phyloP scores from a whole-genome alignment of 179 eudicot species.

The Dionaea muscipula region DNA sequence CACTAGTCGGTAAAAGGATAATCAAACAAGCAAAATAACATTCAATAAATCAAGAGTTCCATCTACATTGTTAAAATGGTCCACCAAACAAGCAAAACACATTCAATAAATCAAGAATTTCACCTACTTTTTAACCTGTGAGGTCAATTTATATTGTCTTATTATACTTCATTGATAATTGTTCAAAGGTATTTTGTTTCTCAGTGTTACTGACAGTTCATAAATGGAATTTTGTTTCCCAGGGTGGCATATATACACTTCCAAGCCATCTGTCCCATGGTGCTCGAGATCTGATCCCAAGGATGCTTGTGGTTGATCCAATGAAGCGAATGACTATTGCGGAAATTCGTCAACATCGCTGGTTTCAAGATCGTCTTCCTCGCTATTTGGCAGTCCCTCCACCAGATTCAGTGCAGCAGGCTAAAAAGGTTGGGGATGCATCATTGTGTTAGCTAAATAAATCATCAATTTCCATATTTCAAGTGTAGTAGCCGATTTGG shows the following conservation, averaged over 20 bases:
- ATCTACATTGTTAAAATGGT: no score
- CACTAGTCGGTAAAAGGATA: no score
- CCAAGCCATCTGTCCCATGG: slow-evolving; percentile 88
- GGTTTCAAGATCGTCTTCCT: slow-evolving; percentile 92
- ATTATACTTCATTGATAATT: no score
- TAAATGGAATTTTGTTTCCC: slow-evolving; percentile 9
- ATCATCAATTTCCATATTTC: background rate
- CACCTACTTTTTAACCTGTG: no score
- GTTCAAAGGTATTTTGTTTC: background rate
- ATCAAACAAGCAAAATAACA: no score
- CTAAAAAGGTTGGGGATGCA: slow-evolving; percentile 47
- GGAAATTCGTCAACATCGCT: slow-evolving; percentile 72
- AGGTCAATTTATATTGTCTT: no score
- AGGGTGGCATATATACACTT: slow-evolving; percentile 91
- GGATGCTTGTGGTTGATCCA: slow-evolving; percentile 94
- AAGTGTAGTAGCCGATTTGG: background rate
- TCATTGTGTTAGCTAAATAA: background rate
- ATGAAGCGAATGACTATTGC: slow-evolving; percentile 86
- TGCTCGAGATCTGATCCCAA: slow-evolving; percentile 83
- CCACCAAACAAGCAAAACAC: no score
- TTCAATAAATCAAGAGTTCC: no score
- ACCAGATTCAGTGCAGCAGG: slow-evolving; percentile 81
- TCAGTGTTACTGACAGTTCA: no score
- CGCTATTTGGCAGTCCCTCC: slow-evolving; percentile 91
- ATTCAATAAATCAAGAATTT: no score